Base-by-base conservation (phyloP, 208 protist species). In the Acanthamoeba divionensis region DNA sequence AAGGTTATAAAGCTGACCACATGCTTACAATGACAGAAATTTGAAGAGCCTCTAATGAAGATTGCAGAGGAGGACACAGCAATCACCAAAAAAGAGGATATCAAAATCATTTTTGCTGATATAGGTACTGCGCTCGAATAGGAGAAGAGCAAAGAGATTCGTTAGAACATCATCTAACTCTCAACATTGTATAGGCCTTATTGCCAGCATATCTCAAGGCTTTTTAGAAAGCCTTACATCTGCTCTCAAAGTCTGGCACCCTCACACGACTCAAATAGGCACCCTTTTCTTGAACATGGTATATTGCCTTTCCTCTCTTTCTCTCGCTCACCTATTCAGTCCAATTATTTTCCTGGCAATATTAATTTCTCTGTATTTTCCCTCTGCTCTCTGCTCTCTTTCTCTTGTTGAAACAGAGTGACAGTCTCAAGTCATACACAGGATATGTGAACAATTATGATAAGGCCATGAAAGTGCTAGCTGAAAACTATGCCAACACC, bases 381-480 rank as follows among this genome's bases (percentile, higher is more conserved):
- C 21, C 21, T 21, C 21, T 57, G 52, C 18, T 57, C 18, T 57
- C 18, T 57, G 18, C 21, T 21, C 21, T 66, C 0, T 31, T 31
- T 21, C 26, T 66, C 57, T 24, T 12, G 57, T 29, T 4, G 29
- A 9, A 7, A 8, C 65, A 71, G 65, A 24, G 13, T 0, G 65
- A 71, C 48, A 50, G 36, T 31, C 31, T 80, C 47, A n/a, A 33
- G 12, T 57, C 47, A 48, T 80, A 80, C 41, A 80, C 71, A 26
- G 44, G 47, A 8, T 80, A 80, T 48, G 47, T 80, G 15, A 80
- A 80, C 71, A 33, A 33, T 29, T 80, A 80, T 33, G 71, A 80
- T 48, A 80, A 80, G 36, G 71, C 71, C 5, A 41, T 57, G 21
- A n/a, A 33, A 5, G 57, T 29, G n/a, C 44, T 80, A 21, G 24